Evolutionary conservation across 371 early-diverging fungal genomes (phyloP).

Genomic region (Mortierella sp.): DNA sequence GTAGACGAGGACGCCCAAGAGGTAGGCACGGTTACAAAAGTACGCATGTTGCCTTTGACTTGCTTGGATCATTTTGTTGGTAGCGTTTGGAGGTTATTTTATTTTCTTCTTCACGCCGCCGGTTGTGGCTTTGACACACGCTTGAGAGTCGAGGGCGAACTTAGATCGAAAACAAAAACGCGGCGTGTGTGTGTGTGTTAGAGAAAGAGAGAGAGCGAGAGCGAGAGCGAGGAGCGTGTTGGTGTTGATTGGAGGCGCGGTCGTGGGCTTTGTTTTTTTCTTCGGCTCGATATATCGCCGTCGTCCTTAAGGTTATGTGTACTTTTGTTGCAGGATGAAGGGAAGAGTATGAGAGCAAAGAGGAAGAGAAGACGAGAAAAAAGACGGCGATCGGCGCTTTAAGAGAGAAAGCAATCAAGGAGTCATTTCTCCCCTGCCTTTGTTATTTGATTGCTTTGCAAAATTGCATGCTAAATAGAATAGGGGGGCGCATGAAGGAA

Average conservation of each 20-base stretch:
- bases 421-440: no score
- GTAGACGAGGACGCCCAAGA: neutral
- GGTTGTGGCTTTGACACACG: no score
- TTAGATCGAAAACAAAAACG: neutral
- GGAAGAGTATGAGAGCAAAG: neutral
- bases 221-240: no score
- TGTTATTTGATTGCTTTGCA: no score
- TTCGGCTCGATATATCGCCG: neutral
- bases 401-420: neutral
- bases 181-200: neutral
- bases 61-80: neutral
- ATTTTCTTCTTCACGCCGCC: no score
- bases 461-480: neutral
- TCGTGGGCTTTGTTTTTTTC: neutral
- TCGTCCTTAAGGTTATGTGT: no score
- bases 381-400: slow-evolving; percentile 1
- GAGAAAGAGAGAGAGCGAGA: no score
- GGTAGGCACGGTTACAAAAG: neutral
- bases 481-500: no score
- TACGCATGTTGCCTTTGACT: neutral
- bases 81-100: no score
- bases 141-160: neutral
- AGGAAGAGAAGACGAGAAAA: neutral
- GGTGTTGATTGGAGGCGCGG: neutral
- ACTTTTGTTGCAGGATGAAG: no score